Evolutionary conservation across 2,329 filamentous ascomycete species (phyloP).

Genomic region (Coniochaeta sp.): DNA sequence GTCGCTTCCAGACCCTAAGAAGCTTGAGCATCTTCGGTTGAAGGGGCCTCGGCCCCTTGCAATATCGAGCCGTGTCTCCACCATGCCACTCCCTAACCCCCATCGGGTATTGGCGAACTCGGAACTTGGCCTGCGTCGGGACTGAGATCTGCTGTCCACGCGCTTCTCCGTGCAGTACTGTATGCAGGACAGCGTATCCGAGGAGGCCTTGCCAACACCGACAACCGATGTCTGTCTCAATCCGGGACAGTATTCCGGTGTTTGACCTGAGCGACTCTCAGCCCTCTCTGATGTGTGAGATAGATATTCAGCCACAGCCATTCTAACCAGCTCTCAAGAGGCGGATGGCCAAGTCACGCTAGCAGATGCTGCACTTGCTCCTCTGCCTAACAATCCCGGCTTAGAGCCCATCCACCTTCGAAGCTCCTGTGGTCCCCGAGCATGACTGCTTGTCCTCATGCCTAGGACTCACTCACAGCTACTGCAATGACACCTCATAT

Average conservation of each 20-base stretch:
- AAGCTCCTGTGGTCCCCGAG: neutral
- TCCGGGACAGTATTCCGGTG: neutral
- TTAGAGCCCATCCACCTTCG: neutral
- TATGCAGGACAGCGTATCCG: neutral
- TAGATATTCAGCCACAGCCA: too few relatives aligned
- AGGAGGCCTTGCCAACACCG: neutral
- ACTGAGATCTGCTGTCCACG: neutral
- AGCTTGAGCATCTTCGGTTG: neutral
- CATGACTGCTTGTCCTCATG: neutral
- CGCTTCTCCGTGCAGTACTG: neutral
- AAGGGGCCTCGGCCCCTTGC: neutral
- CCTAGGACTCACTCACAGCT: neutral
- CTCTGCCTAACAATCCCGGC: neutral
- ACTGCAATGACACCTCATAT: neutral
- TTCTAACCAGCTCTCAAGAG: too few relatives aligned
- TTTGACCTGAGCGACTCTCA: neutral
- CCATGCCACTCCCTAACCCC: neutral
- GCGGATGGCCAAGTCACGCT: neutral
- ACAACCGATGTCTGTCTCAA: neutral
- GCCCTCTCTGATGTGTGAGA: neutral
- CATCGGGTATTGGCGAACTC: neutral
- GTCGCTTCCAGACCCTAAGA: neutral
- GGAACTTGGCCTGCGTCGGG: neutral
- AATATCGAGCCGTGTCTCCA: slow-evolving; percentile 3
- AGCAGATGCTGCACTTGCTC: too few relatives aligned